phyloP scores from a whole-genome alignment of 2,329 filamentous ascomycete species.

The Xylaria sp. region DNA sequence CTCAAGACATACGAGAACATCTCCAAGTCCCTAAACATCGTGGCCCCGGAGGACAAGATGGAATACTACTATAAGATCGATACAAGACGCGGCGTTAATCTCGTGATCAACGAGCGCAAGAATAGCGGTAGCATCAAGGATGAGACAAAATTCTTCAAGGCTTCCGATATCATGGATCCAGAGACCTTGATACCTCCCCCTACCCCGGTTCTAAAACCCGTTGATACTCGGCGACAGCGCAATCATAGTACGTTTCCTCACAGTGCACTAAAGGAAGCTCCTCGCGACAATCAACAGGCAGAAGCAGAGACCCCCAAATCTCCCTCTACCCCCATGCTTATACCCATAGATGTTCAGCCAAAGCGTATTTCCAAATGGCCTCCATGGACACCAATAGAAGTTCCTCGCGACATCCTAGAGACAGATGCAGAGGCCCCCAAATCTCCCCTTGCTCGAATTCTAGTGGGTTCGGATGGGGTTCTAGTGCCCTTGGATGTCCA shows the following conservation, averaged over 20 bases:
- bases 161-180: conserved; percentile 5
- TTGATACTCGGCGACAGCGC: too few relatives aligned
- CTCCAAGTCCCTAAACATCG: background rate
- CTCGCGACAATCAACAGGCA: too few relatives aligned
- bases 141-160: background rate
- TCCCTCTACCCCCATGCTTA: background rate
- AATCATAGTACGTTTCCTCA: too few relatives aligned
- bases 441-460: too few relatives aligned
- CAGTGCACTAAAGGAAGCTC: too few relatives aligned
- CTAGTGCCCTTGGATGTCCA: too few relatives aligned
- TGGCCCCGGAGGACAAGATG: background rate
- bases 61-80: conserved; percentile 3
- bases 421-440: too few relatives aligned
- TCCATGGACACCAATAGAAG: too few relatives aligned
- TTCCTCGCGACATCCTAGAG: too few relatives aligned
- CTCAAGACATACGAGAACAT: background rate
- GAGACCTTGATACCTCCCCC: background rate
- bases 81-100: background rate
- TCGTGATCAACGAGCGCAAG: background rate
- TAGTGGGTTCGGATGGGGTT: too few relatives aligned
- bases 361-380: too few relatives aligned
- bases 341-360: background rate
- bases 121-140: background rate
- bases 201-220: background rate
- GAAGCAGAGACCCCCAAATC: too few relatives aligned